These are phyloP conservation scores for Isatis tinctoria DNA, from an alignment of 345 rosid genomes.

Conservation along the genomic window DNA sequence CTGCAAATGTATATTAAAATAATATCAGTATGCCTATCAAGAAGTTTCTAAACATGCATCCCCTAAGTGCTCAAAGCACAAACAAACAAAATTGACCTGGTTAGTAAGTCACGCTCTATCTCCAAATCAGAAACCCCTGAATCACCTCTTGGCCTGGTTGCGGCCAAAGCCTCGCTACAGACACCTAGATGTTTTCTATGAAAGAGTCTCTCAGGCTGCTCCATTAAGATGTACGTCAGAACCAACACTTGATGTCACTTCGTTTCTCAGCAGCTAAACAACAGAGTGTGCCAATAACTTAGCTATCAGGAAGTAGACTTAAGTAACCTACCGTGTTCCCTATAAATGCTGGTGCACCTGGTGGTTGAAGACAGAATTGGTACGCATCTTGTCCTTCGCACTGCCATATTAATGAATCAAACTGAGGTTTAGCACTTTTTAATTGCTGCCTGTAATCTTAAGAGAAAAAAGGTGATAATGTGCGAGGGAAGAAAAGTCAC, in stretches of 20 bases:
- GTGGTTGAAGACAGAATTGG: constrained; percentile 91
- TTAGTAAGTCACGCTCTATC: constrained; percentile 69
- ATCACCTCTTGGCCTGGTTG: constrained; percentile 80
- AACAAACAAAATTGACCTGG: constrained; percentile 45
- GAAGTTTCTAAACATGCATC: background rate
- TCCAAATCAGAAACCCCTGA: constrained; percentile 60
- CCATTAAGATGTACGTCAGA: constrained; percentile 47
- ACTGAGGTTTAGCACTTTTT: background rate
- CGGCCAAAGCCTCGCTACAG: constrained; percentile 85
- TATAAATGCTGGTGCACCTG: constrained; percentile 79
- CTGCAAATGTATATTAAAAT: constrained; percentile 35
- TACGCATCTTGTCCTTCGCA: constrained; percentile 79
- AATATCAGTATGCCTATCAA: constrained; percentile 4
- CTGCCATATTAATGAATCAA: constrained; percentile 29
- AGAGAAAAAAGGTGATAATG: background rate
- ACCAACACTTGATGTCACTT: constrained; percentile 9
- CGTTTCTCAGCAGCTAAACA: background rate
- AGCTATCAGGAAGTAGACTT: background rate
- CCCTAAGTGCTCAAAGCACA: background rate
- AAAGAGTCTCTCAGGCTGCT: constrained; percentile 96
- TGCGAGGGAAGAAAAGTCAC: constrained; percentile 27
- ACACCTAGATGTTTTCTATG: constrained; percentile 64
- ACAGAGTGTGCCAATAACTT: background rate
- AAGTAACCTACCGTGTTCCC: constrained; percentile 70
- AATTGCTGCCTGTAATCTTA: no score